Evolutionary conservation across 2,329 filamentous ascomycete species (phyloP).

Genomic region (Penicillium sp.): DNA sequence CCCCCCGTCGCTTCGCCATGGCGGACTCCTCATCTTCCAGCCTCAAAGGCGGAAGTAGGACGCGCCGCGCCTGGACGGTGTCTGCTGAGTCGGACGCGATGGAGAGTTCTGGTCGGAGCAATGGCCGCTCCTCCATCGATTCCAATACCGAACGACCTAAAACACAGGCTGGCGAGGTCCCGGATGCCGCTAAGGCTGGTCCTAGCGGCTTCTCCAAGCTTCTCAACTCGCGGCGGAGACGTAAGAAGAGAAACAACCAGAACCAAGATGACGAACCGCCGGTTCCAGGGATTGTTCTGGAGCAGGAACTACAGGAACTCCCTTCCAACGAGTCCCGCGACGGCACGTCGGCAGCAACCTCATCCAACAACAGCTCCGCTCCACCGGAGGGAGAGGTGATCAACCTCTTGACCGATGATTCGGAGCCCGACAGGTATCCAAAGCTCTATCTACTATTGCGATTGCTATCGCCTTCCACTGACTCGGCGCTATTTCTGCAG

Average conservation of each 20-base stretch:
- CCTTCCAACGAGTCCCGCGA: conserved; percentile 27
- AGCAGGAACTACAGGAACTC: conserved; percentile 21
- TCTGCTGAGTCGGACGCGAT: conserved; percentile 34
- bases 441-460: not conserved
- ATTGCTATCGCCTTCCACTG: not conserved
- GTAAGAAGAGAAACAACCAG: conserved; percentile 41
- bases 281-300: conserved; percentile 23
- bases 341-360: conserved; percentile 22
- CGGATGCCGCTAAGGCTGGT: conserved; percentile 39
- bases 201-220: conserved; percentile 53
- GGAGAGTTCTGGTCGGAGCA: conserved; percentile 32
- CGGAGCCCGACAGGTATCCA: conserved; percentile 43
- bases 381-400: conserved; percentile 24
- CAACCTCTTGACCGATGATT: conserved; percentile 36
- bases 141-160: conserved; percentile 40
- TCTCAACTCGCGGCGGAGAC: conserved; percentile 44
- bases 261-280: conserved; percentile 24
- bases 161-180: conserved; percentile 37
- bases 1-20: conserved; percentile 26
- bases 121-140: conserved; percentile 39
- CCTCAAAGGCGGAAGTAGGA: conserved; percentile 35
- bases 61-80: conserved; percentile 39
- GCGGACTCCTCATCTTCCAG: conserved; percentile 37
- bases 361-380: conserved; percentile 23
- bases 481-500: conserved; percentile 14